Conservation (phyloP, 371 early-diverging fungal genomes). For the Cokeromyces recurvatus region DNA sequence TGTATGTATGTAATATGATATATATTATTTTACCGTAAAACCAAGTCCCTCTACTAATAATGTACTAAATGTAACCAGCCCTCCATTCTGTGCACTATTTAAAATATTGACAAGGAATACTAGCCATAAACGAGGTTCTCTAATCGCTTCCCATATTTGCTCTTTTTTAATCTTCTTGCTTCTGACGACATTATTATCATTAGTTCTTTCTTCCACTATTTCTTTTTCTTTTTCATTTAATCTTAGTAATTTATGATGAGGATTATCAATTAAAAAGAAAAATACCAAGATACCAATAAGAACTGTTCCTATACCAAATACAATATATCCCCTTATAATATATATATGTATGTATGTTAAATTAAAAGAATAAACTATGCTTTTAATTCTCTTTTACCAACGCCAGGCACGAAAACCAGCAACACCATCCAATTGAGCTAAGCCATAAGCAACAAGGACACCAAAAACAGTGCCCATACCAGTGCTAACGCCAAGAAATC, state of each 20-base stretch:
- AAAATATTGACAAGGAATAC: conserved; percentile 13
- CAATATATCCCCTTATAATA: conserved; percentile 25
- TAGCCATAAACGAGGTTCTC: conserved; percentile 29
- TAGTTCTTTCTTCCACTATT: conserved; percentile 30
- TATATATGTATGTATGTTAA: not conserved
- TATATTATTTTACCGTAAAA: conserved; percentile 23
- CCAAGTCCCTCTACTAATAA: conserved; percentile 28
- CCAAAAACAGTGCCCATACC: conserved; percentile 26
- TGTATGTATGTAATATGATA: not conserved
- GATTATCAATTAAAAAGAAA: conserved; percentile 28
- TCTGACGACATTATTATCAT: conserved; percentile 32
- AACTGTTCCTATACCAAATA: conserved; percentile 30
- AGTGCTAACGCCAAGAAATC: conserved; percentile 17
- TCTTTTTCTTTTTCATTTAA: conserved; percentile 27
- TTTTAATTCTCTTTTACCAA: conserved; percentile 13
- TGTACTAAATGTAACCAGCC: conserved; percentile 28
- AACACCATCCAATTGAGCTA: conserved; percentile 17
- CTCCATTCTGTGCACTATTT: conserved; percentile 29
- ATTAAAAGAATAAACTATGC: not conserved
- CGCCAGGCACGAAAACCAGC: conserved; percentile 15
- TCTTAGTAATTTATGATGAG: conserved; percentile 14
- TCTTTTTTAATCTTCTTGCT: conserved; percentile 14
- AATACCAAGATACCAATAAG: conserved; percentile 23
- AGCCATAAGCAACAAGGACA: conserved; percentile 23
- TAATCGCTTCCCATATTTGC: conserved; percentile 28